phyloP scores from a whole-genome alignment of 768 basidiomycete species.

The Dendrothele bispora region DNA sequence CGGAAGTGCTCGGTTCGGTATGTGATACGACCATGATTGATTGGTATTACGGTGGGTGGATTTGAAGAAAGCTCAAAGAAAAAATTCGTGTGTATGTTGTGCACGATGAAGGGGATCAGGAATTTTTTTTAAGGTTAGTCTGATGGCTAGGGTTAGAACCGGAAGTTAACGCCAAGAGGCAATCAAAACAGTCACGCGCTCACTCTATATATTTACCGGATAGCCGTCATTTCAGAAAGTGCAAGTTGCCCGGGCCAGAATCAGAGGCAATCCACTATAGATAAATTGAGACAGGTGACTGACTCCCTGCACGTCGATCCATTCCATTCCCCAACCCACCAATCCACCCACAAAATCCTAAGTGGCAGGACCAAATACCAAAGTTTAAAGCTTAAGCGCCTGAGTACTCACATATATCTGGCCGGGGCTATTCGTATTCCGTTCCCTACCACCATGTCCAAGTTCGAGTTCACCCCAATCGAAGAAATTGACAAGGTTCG shows the following conservation, averaged over 20 bases:
- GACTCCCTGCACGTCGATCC: no score
- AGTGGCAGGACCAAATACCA: no score
- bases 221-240: no score
- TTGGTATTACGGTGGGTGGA: constrained; percentile 2
- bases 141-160: neutral
- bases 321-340: neutral
- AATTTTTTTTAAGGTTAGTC: neutral
- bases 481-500: constrained; percentile 7
- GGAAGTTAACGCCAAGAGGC: neutral
- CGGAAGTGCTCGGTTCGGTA: constrained; percentile 14
- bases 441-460: constrained; percentile 1
- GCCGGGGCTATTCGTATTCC: neutral
- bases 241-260: no score
- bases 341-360: neutral
- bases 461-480: neutral
- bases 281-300: no score
- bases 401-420: no score
- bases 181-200: neutral
- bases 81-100: neutral
- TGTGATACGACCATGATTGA: constrained; percentile 43
- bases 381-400: no score
- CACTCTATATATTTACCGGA: no score
- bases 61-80: neutral
- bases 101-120: neutral
- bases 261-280: no score